These are phyloP conservation scores for Blastomyces percursus DNA, from an alignment of 2,329 filamentous ascomycete genomes.

Conservation along the genomic window DNA sequence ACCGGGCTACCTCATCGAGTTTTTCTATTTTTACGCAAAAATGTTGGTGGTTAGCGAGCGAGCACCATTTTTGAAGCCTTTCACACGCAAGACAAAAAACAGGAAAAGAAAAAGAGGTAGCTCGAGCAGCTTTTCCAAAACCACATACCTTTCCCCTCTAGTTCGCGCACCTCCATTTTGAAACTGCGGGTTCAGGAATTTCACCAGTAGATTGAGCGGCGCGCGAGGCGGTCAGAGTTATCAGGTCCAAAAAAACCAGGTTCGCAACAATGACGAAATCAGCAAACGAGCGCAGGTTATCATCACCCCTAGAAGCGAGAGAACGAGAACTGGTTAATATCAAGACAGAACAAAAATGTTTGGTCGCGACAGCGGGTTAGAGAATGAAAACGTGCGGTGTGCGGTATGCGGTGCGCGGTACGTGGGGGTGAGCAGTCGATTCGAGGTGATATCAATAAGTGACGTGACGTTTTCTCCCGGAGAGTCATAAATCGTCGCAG, in stretches of 20 bases:
- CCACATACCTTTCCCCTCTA: conserved; percentile 10
- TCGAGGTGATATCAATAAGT: background rate
- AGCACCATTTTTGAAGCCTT: background rate
- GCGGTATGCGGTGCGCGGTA: too few relatives aligned
- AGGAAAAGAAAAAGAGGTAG: background rate
- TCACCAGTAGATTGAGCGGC: background rate
- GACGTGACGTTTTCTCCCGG: background rate
- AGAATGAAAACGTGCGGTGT: background rate
- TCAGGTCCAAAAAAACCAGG: background rate
- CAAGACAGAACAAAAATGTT: background rate
- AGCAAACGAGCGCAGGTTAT: background rate
- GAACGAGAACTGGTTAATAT: background rate
- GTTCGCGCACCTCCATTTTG: conserved; percentile 13
- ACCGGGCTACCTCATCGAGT: conserved; percentile 53
- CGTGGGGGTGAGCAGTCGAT: background rate
- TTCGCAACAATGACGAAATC: background rate
- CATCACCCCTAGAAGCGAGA: background rate
- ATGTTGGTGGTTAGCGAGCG: background rate
- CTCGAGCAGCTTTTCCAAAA: background rate
- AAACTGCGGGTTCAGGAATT: background rate
- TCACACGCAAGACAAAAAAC: background rate
- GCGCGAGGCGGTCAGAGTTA: background rate
- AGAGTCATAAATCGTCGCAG: too few relatives aligned
- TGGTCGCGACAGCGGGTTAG: background rate
- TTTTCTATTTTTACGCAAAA: conserved; percentile 42